These are phyloP conservation scores for Saturnispora quitensis DNA, from an alignment of 805 yeast species.

Conservation along the genomic window DNA sequence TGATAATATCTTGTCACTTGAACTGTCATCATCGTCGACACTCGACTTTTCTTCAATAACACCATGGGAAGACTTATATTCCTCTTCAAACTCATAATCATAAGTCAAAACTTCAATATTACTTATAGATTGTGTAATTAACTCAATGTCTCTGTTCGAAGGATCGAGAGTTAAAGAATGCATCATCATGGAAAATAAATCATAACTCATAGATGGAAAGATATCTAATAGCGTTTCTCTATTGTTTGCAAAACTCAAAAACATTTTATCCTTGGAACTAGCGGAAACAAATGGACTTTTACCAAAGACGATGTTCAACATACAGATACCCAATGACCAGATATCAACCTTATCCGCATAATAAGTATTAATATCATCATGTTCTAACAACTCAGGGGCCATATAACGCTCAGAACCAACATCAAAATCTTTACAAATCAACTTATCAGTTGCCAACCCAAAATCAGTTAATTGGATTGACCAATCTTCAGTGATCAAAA, in stretches of 20 bases:
- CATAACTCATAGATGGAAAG: slow-evolving; percentile 81
- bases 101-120: slow-evolving; percentile 64
- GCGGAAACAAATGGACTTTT: slow-evolving; percentile 83
- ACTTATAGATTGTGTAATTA: slow-evolving; percentile 51
- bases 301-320: slow-evolving; percentile 78
- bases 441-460: slow-evolving; percentile 47
- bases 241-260: slow-evolving; percentile 75
- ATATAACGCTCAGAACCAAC: slow-evolving; percentile 86
- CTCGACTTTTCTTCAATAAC: slow-evolving; percentile 11
- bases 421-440: slow-evolving; percentile 61
- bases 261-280: slow-evolving; percentile 64
- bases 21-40: not conserved
- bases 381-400: slow-evolving; percentile 88
- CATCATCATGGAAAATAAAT: slow-evolving; percentile 76
- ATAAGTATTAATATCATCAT: slow-evolving; percentile 43
- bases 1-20: not conserved
- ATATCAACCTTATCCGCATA: slow-evolving; percentile 77
- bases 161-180: slow-evolving; percentile 80
- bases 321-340: slow-evolving; percentile 83
- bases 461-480: slow-evolving; percentile 48
- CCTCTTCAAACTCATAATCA: slow-evolving; percentile 56
- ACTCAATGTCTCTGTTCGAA: slow-evolving; percentile 58
- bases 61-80: slow-evolving; percentile 10
- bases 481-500: slow-evolving; percentile 47
- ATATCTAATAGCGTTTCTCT: slow-evolving; percentile 88